Percentiles rank a stretch among this genome's conserved stretches.
Evolutionary conservation across 2,329 filamentous ascomycete species (phyloP).

Genomic region (Cercospora zeina): DNA sequence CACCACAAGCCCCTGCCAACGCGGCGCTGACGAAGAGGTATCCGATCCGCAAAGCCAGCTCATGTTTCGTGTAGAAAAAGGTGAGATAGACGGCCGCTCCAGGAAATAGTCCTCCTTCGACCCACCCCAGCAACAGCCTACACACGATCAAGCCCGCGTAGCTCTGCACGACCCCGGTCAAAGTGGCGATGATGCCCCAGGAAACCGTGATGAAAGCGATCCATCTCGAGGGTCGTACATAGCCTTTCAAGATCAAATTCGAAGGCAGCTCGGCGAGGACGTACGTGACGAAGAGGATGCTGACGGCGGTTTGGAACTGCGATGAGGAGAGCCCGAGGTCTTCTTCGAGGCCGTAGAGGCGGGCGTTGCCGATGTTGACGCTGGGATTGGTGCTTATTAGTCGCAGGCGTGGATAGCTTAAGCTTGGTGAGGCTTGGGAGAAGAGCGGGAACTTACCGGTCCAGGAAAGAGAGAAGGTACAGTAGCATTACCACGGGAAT

Average conservation of each 20-base stretch:
- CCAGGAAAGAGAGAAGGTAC: constrained; percentile 75
- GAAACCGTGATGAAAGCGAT: constrained; percentile 59
- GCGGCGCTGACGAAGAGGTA: constrained; percentile 72
- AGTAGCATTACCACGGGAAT: constrained; percentile 67
- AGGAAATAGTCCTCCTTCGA: constrained; percentile 71
- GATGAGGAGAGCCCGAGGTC: constrained; percentile 62
- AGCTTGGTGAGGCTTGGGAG: background rate
- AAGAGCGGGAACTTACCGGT: constrained; percentile 54
- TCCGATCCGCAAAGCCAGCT: constrained; percentile 70
- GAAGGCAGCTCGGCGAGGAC: constrained; percentile 50
- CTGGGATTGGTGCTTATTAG: background rate
- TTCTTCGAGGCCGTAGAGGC: constrained; percentile 62
- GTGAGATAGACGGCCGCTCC: constrained; percentile 69
- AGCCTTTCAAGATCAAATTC: constrained; percentile 51
- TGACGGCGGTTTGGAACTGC: constrained; percentile 63
- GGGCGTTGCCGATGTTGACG: constrained; percentile 57
- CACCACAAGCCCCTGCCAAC: constrained; percentile 69
- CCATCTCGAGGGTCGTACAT: constrained; percentile 45
- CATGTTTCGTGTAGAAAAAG: constrained; percentile 72
- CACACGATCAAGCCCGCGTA: constrained; percentile 68
- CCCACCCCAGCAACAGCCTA: constrained; percentile 65
- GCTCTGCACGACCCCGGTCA: constrained; percentile 66
- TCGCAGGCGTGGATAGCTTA: background rate
- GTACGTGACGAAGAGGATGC: constrained; percentile 50
- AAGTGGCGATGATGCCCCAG: constrained; percentile 66